Evolutionary conservation across 192 early-diverging fungal species (phyloP), one percentile per base, ranked within the genome.

Genomic region (Jimgerdemannia flammicorona): DNA sequence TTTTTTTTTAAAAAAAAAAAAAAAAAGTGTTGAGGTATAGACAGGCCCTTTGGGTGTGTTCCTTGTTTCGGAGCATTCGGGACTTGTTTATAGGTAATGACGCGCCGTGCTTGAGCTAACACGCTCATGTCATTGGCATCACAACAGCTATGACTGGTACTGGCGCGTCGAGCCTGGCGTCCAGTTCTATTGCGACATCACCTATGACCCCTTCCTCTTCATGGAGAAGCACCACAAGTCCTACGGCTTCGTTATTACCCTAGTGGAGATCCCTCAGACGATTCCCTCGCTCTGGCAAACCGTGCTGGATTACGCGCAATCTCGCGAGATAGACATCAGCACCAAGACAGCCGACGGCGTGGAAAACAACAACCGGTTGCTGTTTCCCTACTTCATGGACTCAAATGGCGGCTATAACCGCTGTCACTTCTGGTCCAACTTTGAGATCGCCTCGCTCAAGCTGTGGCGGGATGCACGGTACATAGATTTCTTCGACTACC

Each of bases 371-470:
- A 68, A 70, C 10, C 43, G 19, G 42, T 64, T 76, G 4, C 75
- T 83, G 42, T 79, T 79, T 66, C 81, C 81, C 42, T 83, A 79
- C 39, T 83, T 83, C 44, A 40, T 65, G 43, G 75, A 83, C 66
- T 44, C 77, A 39, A 75, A 67, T 2, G 75, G 77, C 39, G 80
- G 83, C 39, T 93, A 92, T 77, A 92, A 93, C 73, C 41, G 85
- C 54, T 94, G 93, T 74, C 91, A 94, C 78, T 93, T 93, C 67
- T 94, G 93, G 93, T 89, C 87, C 17, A 94, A 94, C 72, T 94
- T 94, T 77, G 93, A 94, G 75, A 94, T 94, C 65, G 93, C 89
- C 4, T 84, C 84, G 66, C 76, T 94, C 7, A 79, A 86, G 65
- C 86, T 92, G 44, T 88, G 90, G 78, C 79, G 89, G 3, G 87